Evolutionary conservation across 2,329 filamentous ascomycete species (phyloP), one percentile per base, ranked within the genome.

Genomic region (Aspergillus candidus): DNA sequence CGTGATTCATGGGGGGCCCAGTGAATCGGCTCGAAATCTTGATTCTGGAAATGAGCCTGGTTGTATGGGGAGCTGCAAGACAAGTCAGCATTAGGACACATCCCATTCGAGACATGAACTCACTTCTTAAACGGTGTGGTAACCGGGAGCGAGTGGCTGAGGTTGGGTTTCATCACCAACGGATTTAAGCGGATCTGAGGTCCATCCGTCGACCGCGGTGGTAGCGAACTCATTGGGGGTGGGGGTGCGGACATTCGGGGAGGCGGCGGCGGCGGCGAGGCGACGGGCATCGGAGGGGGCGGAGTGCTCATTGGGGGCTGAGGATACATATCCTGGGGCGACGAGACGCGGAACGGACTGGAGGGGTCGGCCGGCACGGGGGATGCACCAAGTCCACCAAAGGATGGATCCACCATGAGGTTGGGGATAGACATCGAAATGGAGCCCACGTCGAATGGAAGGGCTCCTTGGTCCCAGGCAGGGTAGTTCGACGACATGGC

Each of bases 41-140:
- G 57, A 48, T 73, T 69, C 43, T 69, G 63, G 54, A 72, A 72
- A 55, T 74, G 67, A 35, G 70, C 67, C 49, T 69, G 66, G 50
- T 71, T 70, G 58, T 68, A 66, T 7, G 68, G 64, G 10, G 68
- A 72, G 47, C 69, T 72, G 43, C 33, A 13, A 12, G 3, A 34
- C 32, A 11, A 10, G 22, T 27, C 22, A 27, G 22, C 22, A 10
- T 27, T 3, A 8, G 22, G 22, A 8, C 22, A 6, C 2, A 27
- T 27, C 22, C 4, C 22, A 6, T 27, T 27, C 22, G 22, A 27
- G 7, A 31, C 13, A 35, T 30, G 14, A 32, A 52, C 60, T 56
- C 52, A 70, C 68, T 70, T 70, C 51, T 67, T 66, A 35, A 70
- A 69, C 3, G 67, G 66, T 1, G 66, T 61, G 4, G 63, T 66